Evolutionary conservation across 139 green algal genomes (phyloP).

Genomic region (Micromonas commoda): DNA sequence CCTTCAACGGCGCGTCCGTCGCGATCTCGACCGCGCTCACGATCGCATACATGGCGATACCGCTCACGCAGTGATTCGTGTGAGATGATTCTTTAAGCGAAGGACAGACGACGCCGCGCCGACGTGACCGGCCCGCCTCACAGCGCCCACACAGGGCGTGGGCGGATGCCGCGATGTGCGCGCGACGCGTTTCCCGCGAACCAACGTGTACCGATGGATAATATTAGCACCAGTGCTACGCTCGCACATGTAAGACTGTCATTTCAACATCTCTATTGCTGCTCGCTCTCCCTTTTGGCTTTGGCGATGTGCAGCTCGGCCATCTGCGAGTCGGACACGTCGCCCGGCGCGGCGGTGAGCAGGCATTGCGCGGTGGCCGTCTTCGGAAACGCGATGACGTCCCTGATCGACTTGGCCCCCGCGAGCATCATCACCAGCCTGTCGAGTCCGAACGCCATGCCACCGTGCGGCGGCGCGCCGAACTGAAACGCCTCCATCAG

Average conservation of each 20-base stretch:
- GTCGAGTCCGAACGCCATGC: constrained; percentile 87
- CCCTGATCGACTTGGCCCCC: constrained; percentile 72
- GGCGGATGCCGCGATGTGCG: no score
- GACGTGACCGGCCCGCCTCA: no score
- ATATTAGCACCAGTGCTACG: no score
- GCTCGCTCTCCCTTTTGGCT: background rate
- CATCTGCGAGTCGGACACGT: constrained; percentile 35
- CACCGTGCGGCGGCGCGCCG: constrained; percentile 83
- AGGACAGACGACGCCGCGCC: no score
- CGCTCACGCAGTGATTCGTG: background rate
- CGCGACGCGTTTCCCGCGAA: no score
- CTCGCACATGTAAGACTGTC: no score
- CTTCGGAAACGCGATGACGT: constrained; percentile 99
- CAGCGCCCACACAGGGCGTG: no score
- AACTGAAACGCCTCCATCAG: constrained; percentile 50
- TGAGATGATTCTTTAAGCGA: no score
- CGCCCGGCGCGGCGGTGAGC: constrained; percentile 64
- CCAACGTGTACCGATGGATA: no score
- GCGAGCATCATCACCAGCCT: constrained; percentile 85
- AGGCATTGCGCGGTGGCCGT: constrained; percentile 75
- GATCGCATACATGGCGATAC: background rate
- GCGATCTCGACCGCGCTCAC: background rate
- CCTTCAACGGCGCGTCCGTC: constrained; percentile 26
- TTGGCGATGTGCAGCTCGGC: constrained; percentile 38
- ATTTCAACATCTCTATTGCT: background rate